Evolutionary conservation across 2,329 filamentous ascomycete genomes (phyloP), one percentile per base, ranked within the genome.

Genomic region (Cordyceps javanica): DNA sequence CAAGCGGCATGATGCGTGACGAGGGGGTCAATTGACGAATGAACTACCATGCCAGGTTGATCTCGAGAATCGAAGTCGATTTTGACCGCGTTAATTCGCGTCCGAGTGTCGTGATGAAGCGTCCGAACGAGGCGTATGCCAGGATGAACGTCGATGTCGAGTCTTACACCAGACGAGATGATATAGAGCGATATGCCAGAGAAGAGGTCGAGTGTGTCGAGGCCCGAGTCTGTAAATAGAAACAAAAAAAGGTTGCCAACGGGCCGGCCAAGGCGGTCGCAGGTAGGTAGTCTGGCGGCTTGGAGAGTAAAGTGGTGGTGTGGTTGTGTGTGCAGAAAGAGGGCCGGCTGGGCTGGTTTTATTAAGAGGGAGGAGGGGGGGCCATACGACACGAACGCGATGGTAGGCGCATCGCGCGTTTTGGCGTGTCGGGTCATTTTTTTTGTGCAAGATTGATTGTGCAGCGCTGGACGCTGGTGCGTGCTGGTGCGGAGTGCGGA

Each of bases 211-310:
- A n/a, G 21, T 23, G 19, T 32, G 45, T 45, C 45, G 55, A 57
- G 46, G 30, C 21, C 46, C 25, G 26, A 44, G 30, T 57, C 55
- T 57, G 55, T 39, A 51, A 57, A 51, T 44, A 57, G 53, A 57
- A 59, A 53, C 28, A 49, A 54, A 34, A 52, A 44, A 23, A 5
- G 30, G 11, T 26, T 23, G 50, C 26, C 51, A 49, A 36, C 16
- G 44, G 50, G 59, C 50, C 59, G 57, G 49, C 44, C 57, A 58
- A 58, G 57, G 41, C 34, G 57, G 57, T 58, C 57, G 44, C 55
- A 57, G 55, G 46, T 34, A 19, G 30, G 16, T 38, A 32, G 39
- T 44, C 23, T n/a, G 14, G 23, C 26, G 28, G 30, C 26, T 57
- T 53, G 34, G 13, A 52, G 45, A 38, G 39, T 57, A 50, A 14